Conservation (phyloP, 140 eudicot species). For the Anethum foeniculum region DNA sequence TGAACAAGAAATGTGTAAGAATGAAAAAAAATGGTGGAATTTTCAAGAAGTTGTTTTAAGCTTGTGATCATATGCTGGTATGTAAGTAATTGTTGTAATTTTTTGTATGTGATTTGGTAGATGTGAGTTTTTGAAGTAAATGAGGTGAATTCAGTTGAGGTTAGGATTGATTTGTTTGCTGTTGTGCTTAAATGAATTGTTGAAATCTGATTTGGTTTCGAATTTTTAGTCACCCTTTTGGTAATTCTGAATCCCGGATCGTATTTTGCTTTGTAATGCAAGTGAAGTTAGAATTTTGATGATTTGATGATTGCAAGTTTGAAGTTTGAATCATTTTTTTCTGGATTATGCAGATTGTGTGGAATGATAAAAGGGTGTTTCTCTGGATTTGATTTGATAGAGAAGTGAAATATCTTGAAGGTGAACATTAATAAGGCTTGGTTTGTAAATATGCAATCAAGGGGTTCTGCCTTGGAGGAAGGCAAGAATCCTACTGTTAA, state of each 20-base stretch:
- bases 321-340: background rate
- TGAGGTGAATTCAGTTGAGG: background rate
- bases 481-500: slow-evolving; percentile 37
- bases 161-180: background rate
- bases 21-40: background rate
- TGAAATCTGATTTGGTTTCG: background rate
- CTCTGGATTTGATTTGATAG: slow-evolving; percentile 19
- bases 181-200: background rate
- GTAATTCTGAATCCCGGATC: background rate
- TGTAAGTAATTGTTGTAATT: background rate
- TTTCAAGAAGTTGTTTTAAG: background rate
- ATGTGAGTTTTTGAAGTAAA: slow-evolving; percentile 1
- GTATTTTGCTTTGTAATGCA: background rate
- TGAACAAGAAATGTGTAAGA: background rate
- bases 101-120: background rate
- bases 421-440: slow-evolving; percentile 11
- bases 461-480: slow-evolving; percentile 37
- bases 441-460: slow-evolving; percentile 19
- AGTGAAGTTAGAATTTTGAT: background rate
- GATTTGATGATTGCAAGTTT: background rate
- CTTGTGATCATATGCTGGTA: background rate
- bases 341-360: background rate
- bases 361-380: slow-evolving; percentile 12
- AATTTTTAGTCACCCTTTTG: slow-evolving; percentile 1
- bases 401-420: slow-evolving; percentile 19